A percentile compares a stretch with the other conserved stretches of the same genome.
Evolutionary conservation across 2,329 filamentous ascomycete genomes (phyloP).

Genomic region (Cadophora gregata): DNA sequence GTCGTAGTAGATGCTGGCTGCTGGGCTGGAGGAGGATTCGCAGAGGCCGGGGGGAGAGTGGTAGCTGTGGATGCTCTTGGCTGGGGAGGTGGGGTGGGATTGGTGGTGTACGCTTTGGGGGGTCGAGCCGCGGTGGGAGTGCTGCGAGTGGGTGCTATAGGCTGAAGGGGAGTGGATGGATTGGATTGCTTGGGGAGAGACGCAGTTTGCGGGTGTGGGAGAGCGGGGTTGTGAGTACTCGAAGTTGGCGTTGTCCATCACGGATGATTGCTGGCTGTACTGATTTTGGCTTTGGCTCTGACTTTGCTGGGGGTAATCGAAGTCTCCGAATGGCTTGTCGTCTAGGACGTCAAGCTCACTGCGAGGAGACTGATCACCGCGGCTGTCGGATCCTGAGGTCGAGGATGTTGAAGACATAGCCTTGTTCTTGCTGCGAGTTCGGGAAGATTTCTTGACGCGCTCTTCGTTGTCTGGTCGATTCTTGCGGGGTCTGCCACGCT

Average conservation of each 20-base stretch:
- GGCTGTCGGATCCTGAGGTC: constrained; percentile 60
- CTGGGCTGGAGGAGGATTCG: constrained; percentile 63
- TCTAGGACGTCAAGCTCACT: constrained; percentile 52
- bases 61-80: constrained; percentile 56
- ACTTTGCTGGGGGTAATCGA: constrained; percentile 44
- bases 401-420: constrained; percentile 52
- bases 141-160: constrained; percentile 37
- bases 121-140: constrained; percentile 34
- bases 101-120: constrained; percentile 33
- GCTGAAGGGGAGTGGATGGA: constrained; percentile 39
- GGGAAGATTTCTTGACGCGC: constrained; percentile 61
- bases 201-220: constrained; percentile 35
- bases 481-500: constrained; percentile 70
- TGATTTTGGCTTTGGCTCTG: constrained; percentile 16
- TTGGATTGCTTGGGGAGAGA: constrained; percentile 43
- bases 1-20: constrained; percentile 44
- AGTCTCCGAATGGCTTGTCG: constrained; percentile 45
- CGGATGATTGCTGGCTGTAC: constrained; percentile 36
- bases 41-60: constrained; percentile 66
- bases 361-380: constrained; percentile 60
- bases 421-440: constrained; percentile 60
- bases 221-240: constrained; percentile 44
- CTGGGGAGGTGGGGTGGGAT: constrained; percentile 53
- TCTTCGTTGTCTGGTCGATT: constrained; percentile 58
- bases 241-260: constrained; percentile 47